Evolutionary conservation across 805 yeast species (phyloP).

Genomic region (Teunomyces atbi): DNA sequence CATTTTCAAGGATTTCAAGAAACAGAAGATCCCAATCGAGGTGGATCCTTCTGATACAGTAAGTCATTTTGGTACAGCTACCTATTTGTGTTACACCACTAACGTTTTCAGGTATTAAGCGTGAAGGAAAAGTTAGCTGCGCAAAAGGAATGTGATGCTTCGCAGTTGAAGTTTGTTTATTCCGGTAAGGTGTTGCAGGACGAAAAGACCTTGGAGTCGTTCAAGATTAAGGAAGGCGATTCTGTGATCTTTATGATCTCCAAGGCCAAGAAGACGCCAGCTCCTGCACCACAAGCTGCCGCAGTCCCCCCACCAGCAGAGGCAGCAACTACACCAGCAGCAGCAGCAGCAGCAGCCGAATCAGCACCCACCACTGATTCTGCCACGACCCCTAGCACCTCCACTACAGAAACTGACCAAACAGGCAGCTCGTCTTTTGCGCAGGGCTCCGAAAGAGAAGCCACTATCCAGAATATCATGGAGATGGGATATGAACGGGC

Average conservation of each 20-base stretch:
- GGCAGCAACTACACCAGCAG: constrained; percentile 10
- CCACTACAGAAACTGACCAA: constrained; percentile 16
- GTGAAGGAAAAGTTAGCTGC: constrained; percentile 73
- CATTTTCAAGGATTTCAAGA: constrained; percentile 87
- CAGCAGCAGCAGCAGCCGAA: constrained; percentile 18
- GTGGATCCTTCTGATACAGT: constrained; percentile 69
- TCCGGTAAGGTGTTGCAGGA: constrained; percentile 90
- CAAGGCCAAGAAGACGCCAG: constrained; percentile 31
- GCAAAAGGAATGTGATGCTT: constrained; percentile 63
- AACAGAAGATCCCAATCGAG: constrained; percentile 79
- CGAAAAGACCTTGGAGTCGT: constrained; percentile 67
- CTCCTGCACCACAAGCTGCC: constrained; percentile 28
- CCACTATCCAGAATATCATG: constrained; percentile 77
- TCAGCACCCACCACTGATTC: constrained; percentile 10
- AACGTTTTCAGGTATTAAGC: constrained; percentile 44
- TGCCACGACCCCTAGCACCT: constrained; percentile 22
- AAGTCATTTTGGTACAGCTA: constrained; percentile 20
- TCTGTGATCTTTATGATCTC: constrained; percentile 92
- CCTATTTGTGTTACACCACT: not conserved
- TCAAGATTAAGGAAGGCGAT: constrained; percentile 79
- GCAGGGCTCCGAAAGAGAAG: constrained; percentile 73
- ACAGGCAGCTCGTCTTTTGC: constrained; percentile 55
- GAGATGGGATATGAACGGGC: constrained; percentile 94
- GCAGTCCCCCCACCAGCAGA: constrained; percentile 19
- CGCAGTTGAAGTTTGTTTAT: constrained; percentile 84